Percentiles rank a stretch among this genome's conserved stretches.
phyloP scores from a whole-genome alignment of 768 basidiomycete species.

The Calocybe indica region DNA sequence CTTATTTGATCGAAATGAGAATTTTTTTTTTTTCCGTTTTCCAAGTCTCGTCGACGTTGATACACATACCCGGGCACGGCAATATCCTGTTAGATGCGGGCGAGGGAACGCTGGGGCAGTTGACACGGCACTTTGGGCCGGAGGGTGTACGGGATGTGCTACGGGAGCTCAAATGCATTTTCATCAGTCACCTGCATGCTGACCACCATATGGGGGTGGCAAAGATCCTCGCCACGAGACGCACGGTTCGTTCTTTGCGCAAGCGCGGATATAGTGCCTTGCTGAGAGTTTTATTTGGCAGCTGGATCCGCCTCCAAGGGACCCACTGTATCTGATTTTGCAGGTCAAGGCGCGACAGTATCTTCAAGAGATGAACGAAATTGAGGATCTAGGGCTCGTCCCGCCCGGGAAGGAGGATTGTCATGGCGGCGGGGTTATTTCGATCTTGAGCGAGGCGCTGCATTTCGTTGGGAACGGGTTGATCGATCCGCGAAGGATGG shows the following conservation, averaged over 20 bases:
- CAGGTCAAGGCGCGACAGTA: conserved; percentile 53
- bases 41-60: conserved; percentile 66
- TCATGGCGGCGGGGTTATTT: conserved; percentile 45
- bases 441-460: conserved; percentile 49
- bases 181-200: conserved; percentile 85
- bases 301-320: conserved; percentile 56
- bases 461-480: conserved; percentile 32
- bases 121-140: conserved; percentile 57
- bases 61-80: conserved; percentile 68
- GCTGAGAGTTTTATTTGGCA: conserved; percentile 20
- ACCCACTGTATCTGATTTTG: conserved; percentile 70
- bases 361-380: conserved; percentile 63
- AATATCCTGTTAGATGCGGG: conserved; percentile 84
- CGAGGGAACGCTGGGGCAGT: conserved; percentile 91
- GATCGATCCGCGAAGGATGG: conserved; percentile 34
- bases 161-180: conserved; percentile 72
- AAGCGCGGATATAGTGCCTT: no score
- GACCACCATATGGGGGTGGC: conserved; percentile 89
- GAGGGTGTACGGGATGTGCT: conserved; percentile 52
- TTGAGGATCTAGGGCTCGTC: conserved; percentile 65
- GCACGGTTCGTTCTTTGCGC: conserved; percentile 36
- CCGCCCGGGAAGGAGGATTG: conserved; percentile 17
- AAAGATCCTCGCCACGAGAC: conserved; percentile 66
- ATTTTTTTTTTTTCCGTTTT: no score
- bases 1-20: no score